Base-by-base conservation (phyloP, 2,329 filamentous ascomycete species). In the Penicillium sp. region DNA sequence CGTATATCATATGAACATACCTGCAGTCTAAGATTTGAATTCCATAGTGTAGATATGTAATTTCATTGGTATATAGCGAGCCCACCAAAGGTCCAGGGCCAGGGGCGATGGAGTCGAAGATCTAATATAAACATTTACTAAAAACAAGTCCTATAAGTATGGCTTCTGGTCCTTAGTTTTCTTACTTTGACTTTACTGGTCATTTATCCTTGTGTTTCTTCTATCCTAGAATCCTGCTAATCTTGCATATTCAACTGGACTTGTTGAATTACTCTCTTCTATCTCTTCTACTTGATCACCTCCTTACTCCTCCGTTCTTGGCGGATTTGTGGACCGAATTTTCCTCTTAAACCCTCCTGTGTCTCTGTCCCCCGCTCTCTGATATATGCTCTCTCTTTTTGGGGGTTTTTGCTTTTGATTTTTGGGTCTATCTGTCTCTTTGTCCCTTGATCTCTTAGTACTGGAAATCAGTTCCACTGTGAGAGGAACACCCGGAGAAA, bases 221-320 rank as follows among this genome's bases (percentile, higher is more conserved):
- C n/a, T n/a, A n/a, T n/a, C n/a, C n/a, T n/a, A n/a, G n/a, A n/a
- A n/a, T n/a, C n/a, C n/a, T n/a, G n/a, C n/a, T n/a, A n/a, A n/a
- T n/a, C 26, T 6, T 46, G 10, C 26, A 47, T 49, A 26, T 49
- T 23, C 11, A 19, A 19, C 45, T 38, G 34, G 38, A 39, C 45
- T n/a, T n/a, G n/a, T n/a, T n/a, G n/a, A n/a, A n/a, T n/a, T n/a
- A 23, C 23, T 23, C 23, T 5, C 23, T 23, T 23, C 26, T 19
- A 7, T n/a, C 23, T 30, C 27, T 19, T 18, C 4, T 35, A 11
- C n/a, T 40, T n/a, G n/a, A 23, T 45, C 43, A 38, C 47, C 56
- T 55, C 57, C 59, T 61, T 61, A 59, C 59, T 61, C 56, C 51
- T 51, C 44, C 40, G 51, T 59, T 60, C 59, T 61, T 61, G 59